phyloP scores from a whole-genome alignment of 768 basidiomycete genomes.

The Phylloporus rhodoxanthus region DNA sequence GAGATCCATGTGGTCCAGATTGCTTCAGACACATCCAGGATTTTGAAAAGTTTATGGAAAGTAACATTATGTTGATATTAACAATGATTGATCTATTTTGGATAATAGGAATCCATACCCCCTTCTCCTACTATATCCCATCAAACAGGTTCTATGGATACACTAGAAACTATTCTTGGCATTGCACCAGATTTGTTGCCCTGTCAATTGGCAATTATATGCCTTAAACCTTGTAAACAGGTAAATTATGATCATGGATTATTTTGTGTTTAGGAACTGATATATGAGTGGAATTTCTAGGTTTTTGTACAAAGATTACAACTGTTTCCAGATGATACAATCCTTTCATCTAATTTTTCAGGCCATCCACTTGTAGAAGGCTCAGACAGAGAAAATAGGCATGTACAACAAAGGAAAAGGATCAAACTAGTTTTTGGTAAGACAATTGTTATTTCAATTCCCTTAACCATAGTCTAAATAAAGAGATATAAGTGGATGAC shows the following conservation, averaged over 20 bases:
- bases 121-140: slow-evolving; percentile 9
- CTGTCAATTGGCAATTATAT: slow-evolving; percentile 46
- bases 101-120: slow-evolving; percentile 19
- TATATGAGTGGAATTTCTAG: background rate
- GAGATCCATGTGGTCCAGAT: slow-evolving; percentile 27
- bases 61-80: rapidly evolving
- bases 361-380: slow-evolving; percentile 1
- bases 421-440: slow-evolving; percentile 16
- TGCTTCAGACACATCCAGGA: slow-evolving; percentile 28
- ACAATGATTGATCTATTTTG: background rate
- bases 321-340: slow-evolving; percentile 16
- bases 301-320: slow-evolving; percentile 19
- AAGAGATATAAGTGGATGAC: slow-evolving; percentile 10
- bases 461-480: background rate
- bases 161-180: slow-evolving; percentile 35
- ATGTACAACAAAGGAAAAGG: slow-evolving; percentile 3
- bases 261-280: background rate
- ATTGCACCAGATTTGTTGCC: slow-evolving; percentile 43
- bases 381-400: background rate
- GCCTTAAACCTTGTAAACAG: slow-evolving; percentile 44
- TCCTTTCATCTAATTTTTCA: slow-evolving; percentile 8
- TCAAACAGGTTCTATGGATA: slow-evolving; percentile 9
- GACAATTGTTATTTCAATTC: background rate
- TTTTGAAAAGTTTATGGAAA: slow-evolving; percentile 20
- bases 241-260: slow-evolving; percentile 17